Conservation (phyloP, 1,139 yeast species). For the Geotrichum carabidarum region DNA sequence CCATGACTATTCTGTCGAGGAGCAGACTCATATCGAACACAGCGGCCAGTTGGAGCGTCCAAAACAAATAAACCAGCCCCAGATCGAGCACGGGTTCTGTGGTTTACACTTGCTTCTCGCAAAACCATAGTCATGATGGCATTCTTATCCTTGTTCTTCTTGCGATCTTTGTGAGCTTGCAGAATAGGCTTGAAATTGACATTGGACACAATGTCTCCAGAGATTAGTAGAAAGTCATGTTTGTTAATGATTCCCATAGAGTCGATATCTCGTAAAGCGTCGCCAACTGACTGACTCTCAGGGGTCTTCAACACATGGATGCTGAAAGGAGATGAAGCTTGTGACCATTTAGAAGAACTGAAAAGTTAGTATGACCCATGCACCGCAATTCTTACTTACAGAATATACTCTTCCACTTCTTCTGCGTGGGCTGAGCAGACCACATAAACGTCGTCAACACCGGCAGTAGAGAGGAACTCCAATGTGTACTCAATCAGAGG, state of each 20-base stretch:
- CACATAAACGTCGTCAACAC: constrained; percentile 81
- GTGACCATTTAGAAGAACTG: constrained; percentile 65
- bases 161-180: constrained; percentile 66
- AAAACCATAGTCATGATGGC: constrained; percentile 92
- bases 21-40: constrained; percentile 71
- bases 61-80: constrained; percentile 83
- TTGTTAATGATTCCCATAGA: constrained; percentile 73
- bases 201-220: constrained; percentile 93
- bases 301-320: constrained; percentile 76
- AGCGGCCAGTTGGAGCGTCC: constrained; percentile 66
- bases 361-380: constrained; percentile 1
- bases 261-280: constrained; percentile 93
- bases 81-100: constrained; percentile 60
- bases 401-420: constrained; percentile 75
- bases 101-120: constrained; percentile 78
- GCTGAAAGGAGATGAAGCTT: constrained; percentile 69
- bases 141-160: constrained; percentile 65
- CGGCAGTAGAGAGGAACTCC: constrained; percentile 87
- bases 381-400: constrained; percentile 27
- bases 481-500: constrained; percentile 92
- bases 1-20: constrained; percentile 20
- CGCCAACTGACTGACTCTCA: constrained; percentile 90
- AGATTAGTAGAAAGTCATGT: constrained; percentile 81
- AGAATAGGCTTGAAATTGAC: constrained; percentile 71
- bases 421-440: constrained; percentile 91